phyloP scores from a whole-genome alignment of 2,329 filamentous ascomycete species.

The Colletotrichum sp. region DNA sequence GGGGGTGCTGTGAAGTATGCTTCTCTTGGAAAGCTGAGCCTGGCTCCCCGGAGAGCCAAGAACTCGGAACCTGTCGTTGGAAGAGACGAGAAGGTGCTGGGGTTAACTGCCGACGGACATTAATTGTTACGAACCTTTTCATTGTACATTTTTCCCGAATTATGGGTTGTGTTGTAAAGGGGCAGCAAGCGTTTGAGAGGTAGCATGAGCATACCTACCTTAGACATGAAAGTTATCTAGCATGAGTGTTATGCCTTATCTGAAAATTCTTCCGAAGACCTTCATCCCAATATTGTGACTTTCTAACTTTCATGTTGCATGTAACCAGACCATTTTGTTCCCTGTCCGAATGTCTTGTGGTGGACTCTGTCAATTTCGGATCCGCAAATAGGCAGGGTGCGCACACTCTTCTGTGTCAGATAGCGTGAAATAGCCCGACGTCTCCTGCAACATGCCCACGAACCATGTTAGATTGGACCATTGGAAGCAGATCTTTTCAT shows the following conservation, averaged over 20 bases:
- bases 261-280: background rate
- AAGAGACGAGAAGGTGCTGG: background rate
- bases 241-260: background rate
- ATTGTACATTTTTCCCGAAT: background rate
- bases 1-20: constrained; percentile 30
- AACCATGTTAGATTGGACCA: too few relatives aligned
- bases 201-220: background rate
- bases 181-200: background rate
- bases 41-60: constrained; percentile 21
- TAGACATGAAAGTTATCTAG: background rate
- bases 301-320: background rate
- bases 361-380: background rate
- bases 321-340: background rate
- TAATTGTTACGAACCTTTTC: background rate
- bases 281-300: background rate
- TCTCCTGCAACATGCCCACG: background rate
- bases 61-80: constrained; percentile 1
- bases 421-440: background rate
- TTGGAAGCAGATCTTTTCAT: background rate
- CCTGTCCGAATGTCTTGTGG: background rate
- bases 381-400: background rate
- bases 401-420: background rate
- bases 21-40: constrained; percentile 30
- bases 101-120: background rate
- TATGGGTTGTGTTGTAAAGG: background rate